Conservation (phyloP, 495 filamentous ascomycete species). For the Entonaema liquescens region DNA sequence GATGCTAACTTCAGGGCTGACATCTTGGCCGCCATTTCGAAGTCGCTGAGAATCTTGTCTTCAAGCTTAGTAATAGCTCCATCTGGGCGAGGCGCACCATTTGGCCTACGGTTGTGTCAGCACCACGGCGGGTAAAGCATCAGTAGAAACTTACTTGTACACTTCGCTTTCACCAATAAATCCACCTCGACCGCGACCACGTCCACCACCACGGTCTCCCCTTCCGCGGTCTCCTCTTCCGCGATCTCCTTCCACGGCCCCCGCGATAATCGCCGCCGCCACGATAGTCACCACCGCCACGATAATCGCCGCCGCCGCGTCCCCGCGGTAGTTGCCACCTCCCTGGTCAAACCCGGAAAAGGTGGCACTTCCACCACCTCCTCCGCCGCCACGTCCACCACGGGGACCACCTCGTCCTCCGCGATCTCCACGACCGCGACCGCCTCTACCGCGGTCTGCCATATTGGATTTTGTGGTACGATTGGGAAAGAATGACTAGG, state of each 20-base stretch:
- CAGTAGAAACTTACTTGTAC: constrained; percentile 44
- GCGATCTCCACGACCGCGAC: constrained; percentile 36
- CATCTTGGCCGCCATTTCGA: constrained; percentile 38
- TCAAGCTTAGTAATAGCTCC: constrained; percentile 47
- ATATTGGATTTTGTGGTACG: constrained; percentile 4
- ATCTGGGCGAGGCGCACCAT: constrained; percentile 41
- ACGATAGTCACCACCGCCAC: constrained; percentile 18
- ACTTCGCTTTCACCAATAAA: constrained; percentile 34
- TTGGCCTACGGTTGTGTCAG: constrained; percentile 20
- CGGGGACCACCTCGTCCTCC: constrained; percentile 42
- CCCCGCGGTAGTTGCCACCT: constrained; percentile 29
- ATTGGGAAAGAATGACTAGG: neutral
- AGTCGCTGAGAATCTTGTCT: constrained; percentile 42
- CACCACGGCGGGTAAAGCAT: neutral
- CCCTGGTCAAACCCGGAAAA: constrained; percentile 14
- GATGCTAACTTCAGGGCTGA: constrained; percentile 40
- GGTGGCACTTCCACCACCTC: constrained; percentile 24
- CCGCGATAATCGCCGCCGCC: constrained; percentile 25
- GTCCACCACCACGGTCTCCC: constrained; percentile 39
- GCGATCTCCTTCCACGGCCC: too few relatives aligned
- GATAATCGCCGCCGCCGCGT: constrained; percentile 29
- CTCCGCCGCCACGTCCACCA: constrained; percentile 38
- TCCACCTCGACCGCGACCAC: constrained; percentile 38
- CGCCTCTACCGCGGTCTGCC: constrained; percentile 38
- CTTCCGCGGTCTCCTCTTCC: too few relatives aligned